phyloP scores from a whole-genome alignment of 2,329 filamentous ascomycete genomes.

The Onygenales sp. region DNA sequence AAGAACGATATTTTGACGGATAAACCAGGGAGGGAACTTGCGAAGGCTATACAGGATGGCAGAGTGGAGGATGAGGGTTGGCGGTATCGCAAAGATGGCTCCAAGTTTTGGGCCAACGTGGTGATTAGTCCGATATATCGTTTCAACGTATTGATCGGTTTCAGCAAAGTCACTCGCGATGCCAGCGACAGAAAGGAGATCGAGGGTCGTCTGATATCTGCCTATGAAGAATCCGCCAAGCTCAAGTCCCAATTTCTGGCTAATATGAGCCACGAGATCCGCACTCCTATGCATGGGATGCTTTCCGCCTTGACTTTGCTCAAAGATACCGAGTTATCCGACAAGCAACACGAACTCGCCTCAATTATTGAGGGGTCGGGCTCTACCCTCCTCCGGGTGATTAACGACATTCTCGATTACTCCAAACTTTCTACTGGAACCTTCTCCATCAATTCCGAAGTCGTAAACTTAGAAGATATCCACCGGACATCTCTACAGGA shows the following conservation, averaged over 20 bases:
- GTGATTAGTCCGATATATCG: slow-evolving; percentile 49
- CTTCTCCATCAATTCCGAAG: slow-evolving; percentile 47
- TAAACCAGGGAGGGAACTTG: slow-evolving; percentile 45
- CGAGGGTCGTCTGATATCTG: slow-evolving; percentile 46
- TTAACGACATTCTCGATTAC: slow-evolving; percentile 60
- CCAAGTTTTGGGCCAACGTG: slow-evolving; percentile 52
- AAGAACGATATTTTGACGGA: slow-evolving; percentile 39
- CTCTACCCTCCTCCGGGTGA: slow-evolving; percentile 49
- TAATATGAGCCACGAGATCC: slow-evolving; percentile 57
- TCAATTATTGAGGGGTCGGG: slow-evolving; percentile 52
- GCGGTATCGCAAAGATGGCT: slow-evolving; percentile 51
- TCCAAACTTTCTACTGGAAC: slow-evolving; percentile 53
- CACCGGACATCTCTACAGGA: slow-evolving; percentile 43
- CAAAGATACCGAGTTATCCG: slow-evolving; percentile 43
- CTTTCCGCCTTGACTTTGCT: slow-evolving; percentile 50
- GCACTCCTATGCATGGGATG: slow-evolving; percentile 57
- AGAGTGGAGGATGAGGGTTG: slow-evolving; percentile 52
- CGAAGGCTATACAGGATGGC: slow-evolving; percentile 45
- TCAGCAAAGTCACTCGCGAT: slow-evolving; percentile 51
- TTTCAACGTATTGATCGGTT: slow-evolving; percentile 45
- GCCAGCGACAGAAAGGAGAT: slow-evolving; percentile 47
- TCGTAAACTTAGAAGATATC: slow-evolving; percentile 38
- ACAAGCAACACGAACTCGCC: slow-evolving; percentile 48
- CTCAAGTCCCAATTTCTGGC: slow-evolving; percentile 54
- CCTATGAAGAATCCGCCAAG: slow-evolving; percentile 54